A percentile compares a stretch with the other conserved stretches of the same genome.
Evolutionary conservation across 139 green algal species (phyloP).

Genomic region (Chlorella sp.): DNA sequence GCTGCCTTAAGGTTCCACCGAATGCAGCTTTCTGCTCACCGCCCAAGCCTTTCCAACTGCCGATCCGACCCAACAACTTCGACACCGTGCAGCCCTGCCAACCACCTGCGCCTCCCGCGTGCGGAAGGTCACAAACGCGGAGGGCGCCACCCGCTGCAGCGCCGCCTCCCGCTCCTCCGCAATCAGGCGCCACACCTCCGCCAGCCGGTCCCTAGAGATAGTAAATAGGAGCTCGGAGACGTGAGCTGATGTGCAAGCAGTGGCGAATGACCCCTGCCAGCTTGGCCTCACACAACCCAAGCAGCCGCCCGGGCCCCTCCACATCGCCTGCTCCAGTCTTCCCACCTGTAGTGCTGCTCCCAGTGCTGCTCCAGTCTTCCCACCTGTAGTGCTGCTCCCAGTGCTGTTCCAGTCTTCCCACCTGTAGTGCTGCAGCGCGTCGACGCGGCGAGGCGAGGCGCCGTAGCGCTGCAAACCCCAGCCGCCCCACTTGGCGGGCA

Average conservation of each 20-base stretch:
- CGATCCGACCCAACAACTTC: too few species aligned
- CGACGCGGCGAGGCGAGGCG: conserved; percentile 44
- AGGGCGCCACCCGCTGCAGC: conserved; percentile 16
- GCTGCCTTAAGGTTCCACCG: too few species aligned
- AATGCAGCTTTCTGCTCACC: too few species aligned
- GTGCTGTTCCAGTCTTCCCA: conserved; percentile 30
- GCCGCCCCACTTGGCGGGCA: conserved; percentile 26
- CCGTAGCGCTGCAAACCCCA: conserved; percentile 55
- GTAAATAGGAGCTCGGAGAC: not conserved
- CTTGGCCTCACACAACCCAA: too few species aligned
- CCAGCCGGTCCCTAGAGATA: conserved; percentile 8
- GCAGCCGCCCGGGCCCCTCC: not conserved
- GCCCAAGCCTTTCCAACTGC: not conserved
- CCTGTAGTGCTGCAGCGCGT: conserved; percentile 45
- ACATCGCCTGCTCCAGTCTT: conserved; percentile 34
- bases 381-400: conserved; percentile 21
- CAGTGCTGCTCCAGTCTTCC: conserved; percentile 29
- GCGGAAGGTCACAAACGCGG: conserved; percentile 73
- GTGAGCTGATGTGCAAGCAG: not conserved
- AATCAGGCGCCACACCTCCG: conserved; percentile 5
- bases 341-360: conserved; percentile 16
- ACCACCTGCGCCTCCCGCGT: conserved; percentile 34
- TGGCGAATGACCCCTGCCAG: too few species aligned
- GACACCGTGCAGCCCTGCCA: too few species aligned
- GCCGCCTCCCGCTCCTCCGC: not conserved